A percentile compares a stretch with the other conserved stretches of the same genome.
These are phyloP conservation scores for Lecanicillium sp. DNA, from an alignment of 2,329 filamentous ascomycete genomes.

Conservation along the genomic window DNA sequence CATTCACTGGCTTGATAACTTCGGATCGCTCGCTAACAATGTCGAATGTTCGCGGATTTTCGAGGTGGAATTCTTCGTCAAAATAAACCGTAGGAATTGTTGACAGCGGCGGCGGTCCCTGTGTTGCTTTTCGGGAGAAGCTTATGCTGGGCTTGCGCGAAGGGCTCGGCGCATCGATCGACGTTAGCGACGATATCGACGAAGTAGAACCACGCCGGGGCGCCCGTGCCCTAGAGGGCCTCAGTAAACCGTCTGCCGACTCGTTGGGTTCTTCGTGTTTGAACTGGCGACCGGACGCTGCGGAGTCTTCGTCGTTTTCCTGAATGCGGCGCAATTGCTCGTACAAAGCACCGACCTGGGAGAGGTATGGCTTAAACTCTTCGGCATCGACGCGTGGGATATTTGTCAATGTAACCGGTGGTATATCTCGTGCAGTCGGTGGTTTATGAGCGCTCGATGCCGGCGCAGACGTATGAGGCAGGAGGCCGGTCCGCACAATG, in stretches of 20 bases:
- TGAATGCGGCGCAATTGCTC: constrained; percentile 83
- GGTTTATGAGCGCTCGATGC: constrained; percentile 68
- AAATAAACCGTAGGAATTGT: constrained; percentile 94
- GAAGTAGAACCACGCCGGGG: constrained; percentile 32
- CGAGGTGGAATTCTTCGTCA: constrained; percentile 88
- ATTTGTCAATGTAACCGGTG: constrained; percentile 85
- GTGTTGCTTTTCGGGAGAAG: constrained; percentile 52
- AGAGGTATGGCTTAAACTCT: constrained; percentile 78
- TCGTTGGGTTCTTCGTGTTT: constrained; percentile 37
- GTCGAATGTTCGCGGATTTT: constrained; percentile 94
- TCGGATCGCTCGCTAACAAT: constrained; percentile 94
- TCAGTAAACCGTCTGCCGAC: constrained; percentile 40
- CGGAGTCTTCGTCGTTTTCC: constrained; percentile 63
- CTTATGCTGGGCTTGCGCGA: constrained; percentile 41
- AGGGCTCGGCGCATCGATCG: constrained; percentile 40
- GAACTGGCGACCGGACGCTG: constrained; percentile 35
- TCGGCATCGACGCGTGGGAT: constrained; percentile 73
- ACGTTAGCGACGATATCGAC: constrained; percentile 44
- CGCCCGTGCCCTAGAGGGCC: constrained; percentile 30
- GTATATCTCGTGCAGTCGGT: constrained; percentile 83
- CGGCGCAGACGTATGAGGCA: constrained; percentile 69
- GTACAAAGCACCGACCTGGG: constrained; percentile 79
- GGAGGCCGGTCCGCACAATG: constrained; percentile 79
- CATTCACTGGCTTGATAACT: constrained; percentile 69
- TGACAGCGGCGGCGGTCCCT: constrained; percentile 77